Evolutionary conservation across 805 yeast genomes (phyloP).

Genomic region (Barnettozyma salicaria): DNA sequence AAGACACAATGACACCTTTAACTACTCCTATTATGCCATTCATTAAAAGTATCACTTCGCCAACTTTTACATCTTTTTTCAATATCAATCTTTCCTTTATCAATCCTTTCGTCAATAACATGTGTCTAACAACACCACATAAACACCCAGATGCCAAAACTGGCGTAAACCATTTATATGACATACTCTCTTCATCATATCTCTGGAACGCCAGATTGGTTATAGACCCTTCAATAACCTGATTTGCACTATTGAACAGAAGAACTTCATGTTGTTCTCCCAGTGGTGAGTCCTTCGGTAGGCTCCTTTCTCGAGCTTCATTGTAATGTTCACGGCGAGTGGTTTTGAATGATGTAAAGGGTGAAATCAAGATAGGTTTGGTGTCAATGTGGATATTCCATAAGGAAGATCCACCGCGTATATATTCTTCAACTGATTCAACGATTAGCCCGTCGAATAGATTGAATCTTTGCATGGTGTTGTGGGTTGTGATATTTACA

Average conservation of each 20-base stretch:
- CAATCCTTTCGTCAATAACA: constrained; percentile 46
- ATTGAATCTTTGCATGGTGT: constrained; percentile 27
- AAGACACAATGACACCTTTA: constrained; percentile 47
- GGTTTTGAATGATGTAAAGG: constrained; percentile 85
- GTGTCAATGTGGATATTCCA: constrained; percentile 65
- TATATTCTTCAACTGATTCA: constrained; percentile 23
- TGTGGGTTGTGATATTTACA: constrained; percentile 32
- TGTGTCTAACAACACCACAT: constrained; percentile 74
- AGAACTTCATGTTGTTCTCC: constrained; percentile 60
- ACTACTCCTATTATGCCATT: constrained; percentile 83
- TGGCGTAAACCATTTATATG: constrained; percentile 74
- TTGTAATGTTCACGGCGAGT: constrained; percentile 62
- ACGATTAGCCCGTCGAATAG: constrained; percentile 25
- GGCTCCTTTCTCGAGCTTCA: constrained; percentile 48
- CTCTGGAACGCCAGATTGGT: constrained; percentile 64
- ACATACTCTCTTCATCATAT: constrained; percentile 18
- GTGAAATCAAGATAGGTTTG: constrained; percentile 48
- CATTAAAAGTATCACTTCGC: constrained; percentile 66
- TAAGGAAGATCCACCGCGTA: constrained; percentile 16
- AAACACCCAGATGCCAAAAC: constrained; percentile 71
- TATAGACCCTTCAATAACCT: constrained; percentile 76
- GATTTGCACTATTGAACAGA: constrained; percentile 51
- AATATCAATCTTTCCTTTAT: constrained; percentile 49
- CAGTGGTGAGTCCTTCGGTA: constrained; percentile 22
- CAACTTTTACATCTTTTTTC: constrained; percentile 44